Evolutionary conservation across 495 filamentous ascomycete species (phyloP).

Genomic region (Podospora fimiseda): DNA sequence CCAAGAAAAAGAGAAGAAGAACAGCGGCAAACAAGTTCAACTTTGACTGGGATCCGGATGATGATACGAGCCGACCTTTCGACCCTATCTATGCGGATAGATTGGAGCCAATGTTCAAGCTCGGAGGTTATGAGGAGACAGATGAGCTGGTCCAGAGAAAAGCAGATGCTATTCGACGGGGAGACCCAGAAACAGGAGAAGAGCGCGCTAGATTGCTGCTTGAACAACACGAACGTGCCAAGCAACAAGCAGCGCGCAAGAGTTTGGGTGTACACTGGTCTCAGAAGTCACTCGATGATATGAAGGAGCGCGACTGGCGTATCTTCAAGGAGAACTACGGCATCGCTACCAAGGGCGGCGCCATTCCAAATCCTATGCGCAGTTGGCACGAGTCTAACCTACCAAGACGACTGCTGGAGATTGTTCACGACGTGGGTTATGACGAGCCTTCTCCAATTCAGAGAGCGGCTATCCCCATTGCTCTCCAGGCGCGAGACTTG

Average conservation of each 20-base stretch:
- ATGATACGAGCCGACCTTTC: slow-evolving; percentile 86
- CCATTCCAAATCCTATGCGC: slow-evolving; percentile 93
- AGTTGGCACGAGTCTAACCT: slow-evolving; percentile 84
- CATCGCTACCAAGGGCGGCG: slow-evolving; percentile 82
- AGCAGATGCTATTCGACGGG: slow-evolving; percentile 67
- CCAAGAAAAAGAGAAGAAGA: slow-evolving; percentile 91
- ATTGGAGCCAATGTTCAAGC: slow-evolving; percentile 57
- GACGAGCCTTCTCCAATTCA: slow-evolving; percentile 91
- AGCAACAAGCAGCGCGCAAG: slow-evolving; percentile 71
- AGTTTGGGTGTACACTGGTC: slow-evolving; percentile 87
- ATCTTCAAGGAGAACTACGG: slow-evolving; percentile 99
- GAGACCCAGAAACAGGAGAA: slow-evolving; percentile 74
- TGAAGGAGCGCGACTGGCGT: slow-evolving; percentile 98
- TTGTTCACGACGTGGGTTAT: slow-evolving; percentile 83
- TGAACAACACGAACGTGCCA: slow-evolving; percentile 59
- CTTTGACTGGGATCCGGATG: slow-evolving; percentile 95
- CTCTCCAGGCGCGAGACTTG: slow-evolving; percentile 84
- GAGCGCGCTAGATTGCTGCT: slow-evolving; percentile 72
- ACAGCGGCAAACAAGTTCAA: slow-evolving; percentile 98
- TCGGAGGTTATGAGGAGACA: slow-evolving; percentile 75
- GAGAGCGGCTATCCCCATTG: slow-evolving; percentile 91
- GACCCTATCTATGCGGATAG: slow-evolving; percentile 80
- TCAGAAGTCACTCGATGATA: slow-evolving; percentile 89
- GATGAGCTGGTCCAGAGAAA: slow-evolving; percentile 67
- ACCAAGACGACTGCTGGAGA: slow-evolving; percentile 72